phyloP scores from a whole-genome alignment of 176 grass and related monocot species.

The Ampelocalamus luodianensis region DNA sequence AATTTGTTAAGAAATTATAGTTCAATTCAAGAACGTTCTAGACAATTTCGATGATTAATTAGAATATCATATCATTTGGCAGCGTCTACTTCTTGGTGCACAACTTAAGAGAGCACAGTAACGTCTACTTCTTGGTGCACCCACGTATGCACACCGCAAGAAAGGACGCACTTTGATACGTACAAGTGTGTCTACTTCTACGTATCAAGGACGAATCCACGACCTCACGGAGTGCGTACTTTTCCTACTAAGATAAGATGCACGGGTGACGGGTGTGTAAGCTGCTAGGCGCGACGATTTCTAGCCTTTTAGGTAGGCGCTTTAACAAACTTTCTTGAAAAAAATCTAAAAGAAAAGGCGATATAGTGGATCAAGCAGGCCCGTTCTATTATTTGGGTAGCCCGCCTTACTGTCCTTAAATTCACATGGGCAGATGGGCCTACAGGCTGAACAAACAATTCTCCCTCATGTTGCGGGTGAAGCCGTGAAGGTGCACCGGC shows the following conservation, averaged over 20 bases:
- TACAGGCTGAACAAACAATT: rapidly evolving
- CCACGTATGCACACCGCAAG: too few species aligned
- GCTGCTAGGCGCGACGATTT: neutral
- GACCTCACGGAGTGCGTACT: too few species aligned
- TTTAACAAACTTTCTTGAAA: neutral
- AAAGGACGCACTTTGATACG: too few species aligned
- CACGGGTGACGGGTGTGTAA: too few species aligned
- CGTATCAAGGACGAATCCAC: too few species aligned
- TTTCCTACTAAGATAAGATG: too few species aligned
- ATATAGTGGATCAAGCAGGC: neutral
- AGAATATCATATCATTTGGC: neutral
- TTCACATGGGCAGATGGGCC: neutral
- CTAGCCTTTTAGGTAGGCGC: too few species aligned
- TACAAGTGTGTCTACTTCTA: too few species aligned
- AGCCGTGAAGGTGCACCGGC: neutral
- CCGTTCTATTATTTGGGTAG: too few species aligned
- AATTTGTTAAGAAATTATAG: neutral
- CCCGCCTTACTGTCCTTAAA: neutral
- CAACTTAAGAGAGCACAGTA: neutral
- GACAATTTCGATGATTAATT: neutral
- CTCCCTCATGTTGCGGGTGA: neutral
- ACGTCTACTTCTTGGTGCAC: too few species aligned
- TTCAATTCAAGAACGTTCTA: neutral
- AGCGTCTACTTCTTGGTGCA: neutral
- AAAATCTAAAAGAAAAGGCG: neutral